Base-by-base conservation (phyloP, 202 grass and related monocot genomes). In the Hordeum pubiflorum region DNA sequence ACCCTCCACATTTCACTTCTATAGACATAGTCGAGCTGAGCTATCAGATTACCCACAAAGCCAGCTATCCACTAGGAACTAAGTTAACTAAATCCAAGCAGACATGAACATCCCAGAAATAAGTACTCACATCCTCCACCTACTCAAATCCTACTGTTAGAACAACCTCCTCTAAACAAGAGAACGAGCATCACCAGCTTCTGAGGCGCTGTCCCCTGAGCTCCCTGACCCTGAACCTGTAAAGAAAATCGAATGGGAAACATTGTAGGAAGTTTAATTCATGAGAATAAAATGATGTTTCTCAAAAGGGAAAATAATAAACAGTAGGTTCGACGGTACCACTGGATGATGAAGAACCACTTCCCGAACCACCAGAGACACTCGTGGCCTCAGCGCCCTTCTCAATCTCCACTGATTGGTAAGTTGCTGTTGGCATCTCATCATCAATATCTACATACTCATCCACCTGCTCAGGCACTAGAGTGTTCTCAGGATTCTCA, bases 371-470 rank as follows among this genome's bases (percentile, higher is more conserved):
- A 80, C 85, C 83, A 41, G 89, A 93, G 27, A 79, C 87, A 84
- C 87, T 89, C 1, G 38, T 74, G 22, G 29, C 91, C 23, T 79
- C 78, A n/a, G 83, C 46, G 24, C 88, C 90, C 83, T 90, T 98
- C 56, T 95, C 74, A 2, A 98, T 98, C 83, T 91, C 96, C 61
- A 93, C 79, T 8, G 92, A 85, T 29, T 90, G 92, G 80, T 93
- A 93, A 80, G 90, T 90, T 22, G 77, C 63, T 13, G 80, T 37
- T 37, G 92, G 96, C 80, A 95, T 93, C 72, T 99, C 92, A 63
- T 99, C 92, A 20, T 90, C 92, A 76, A 93, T 99, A 74, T 99
- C 96, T 15, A 99, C 75, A 69, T 99, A 93, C 74, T 98, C 96
- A 54, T 98, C 96, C 10, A 77, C 86, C 23, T 85, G 81, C 37